phyloP scores from a whole-genome alignment of 148 eudicot genomes.

The Chenopodium berlandieri region DNA sequence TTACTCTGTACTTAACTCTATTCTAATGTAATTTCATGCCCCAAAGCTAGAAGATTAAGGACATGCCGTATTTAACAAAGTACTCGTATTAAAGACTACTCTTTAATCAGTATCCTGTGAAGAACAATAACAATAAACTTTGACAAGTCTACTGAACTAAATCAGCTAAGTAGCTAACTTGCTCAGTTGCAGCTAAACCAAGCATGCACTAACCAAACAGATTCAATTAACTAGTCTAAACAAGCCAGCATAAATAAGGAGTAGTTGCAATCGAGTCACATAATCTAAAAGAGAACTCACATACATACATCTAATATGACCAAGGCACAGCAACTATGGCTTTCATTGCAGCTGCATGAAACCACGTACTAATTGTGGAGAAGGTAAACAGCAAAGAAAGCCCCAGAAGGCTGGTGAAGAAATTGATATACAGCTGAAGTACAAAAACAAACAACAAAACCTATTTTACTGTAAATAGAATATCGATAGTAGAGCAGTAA shows the following conservation, averaged over 20 bases:
- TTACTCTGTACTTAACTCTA: no score
- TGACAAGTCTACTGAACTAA: neutral
- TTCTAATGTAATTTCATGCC: no score
- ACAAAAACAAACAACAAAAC: neutral
- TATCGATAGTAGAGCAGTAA: neutral
- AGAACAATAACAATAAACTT: no score
- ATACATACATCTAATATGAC: neutral
- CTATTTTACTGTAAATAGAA: constrained; percentile 4
- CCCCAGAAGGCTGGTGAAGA: neutral
- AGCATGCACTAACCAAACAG: neutral
- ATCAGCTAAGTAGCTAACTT: no score
- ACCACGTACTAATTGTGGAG: neutral
- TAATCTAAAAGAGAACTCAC: neutral
- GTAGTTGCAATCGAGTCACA: neutral
- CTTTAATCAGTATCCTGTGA: no score
- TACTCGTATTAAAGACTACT: no score
- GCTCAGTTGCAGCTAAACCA: neutral
- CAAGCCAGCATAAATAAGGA: neutral
- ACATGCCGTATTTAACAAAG: neutral
- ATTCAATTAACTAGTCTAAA: neutral
- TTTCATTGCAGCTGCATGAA: neutral
- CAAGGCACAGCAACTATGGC: neutral
- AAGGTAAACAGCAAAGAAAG: neutral
- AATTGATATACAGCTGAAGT: constrained; percentile 1
- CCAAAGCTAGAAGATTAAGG: neutral